Conservation (phyloP, 2,329 filamentous ascomycete genomes). For the Sporothrix phasma region DNA sequence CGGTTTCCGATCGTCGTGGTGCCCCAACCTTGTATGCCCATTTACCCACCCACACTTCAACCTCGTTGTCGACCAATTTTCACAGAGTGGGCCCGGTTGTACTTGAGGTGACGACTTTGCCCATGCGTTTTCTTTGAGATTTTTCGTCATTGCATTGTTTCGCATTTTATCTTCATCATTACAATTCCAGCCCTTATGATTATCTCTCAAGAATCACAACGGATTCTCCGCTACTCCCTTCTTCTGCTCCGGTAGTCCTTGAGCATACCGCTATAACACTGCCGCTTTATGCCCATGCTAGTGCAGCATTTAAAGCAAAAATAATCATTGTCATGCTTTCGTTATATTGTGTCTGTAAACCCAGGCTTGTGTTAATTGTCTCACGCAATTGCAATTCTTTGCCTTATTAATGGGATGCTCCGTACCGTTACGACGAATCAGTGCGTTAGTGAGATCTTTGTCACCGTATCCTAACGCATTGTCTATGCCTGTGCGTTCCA, state of each 20-base stretch:
- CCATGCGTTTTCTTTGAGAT: background rate
- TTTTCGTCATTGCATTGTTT: background rate
- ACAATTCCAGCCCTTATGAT: no score
- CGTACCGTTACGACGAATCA: background rate
- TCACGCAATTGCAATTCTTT: background rate
- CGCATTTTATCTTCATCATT: background rate
- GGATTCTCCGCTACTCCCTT: background rate
- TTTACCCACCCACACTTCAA: constrained; percentile 11
- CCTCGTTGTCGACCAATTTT: background rate
- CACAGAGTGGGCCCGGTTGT: background rate
- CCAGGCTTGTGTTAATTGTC: background rate
- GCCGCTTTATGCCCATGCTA: background rate
- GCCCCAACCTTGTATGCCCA: constrained; percentile 13
- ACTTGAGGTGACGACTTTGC: background rate
- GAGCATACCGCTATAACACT: background rate
- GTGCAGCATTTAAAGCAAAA: background rate
- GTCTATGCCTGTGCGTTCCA: background rate
- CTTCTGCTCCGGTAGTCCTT: background rate
- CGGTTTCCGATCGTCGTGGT: constrained; percentile 10
- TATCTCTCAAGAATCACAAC: background rate
- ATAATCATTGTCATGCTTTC: background rate
- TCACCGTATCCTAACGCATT: background rate
- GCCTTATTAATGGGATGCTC: background rate
- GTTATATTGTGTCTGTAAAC: background rate
- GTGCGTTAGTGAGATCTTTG: background rate